Percentiles rank a stretch among this genome's conserved stretches.
Evolutionary conservation across 2,329 filamentous ascomycete genomes (phyloP).

Genomic region (Raffaelea albimanens): DNA sequence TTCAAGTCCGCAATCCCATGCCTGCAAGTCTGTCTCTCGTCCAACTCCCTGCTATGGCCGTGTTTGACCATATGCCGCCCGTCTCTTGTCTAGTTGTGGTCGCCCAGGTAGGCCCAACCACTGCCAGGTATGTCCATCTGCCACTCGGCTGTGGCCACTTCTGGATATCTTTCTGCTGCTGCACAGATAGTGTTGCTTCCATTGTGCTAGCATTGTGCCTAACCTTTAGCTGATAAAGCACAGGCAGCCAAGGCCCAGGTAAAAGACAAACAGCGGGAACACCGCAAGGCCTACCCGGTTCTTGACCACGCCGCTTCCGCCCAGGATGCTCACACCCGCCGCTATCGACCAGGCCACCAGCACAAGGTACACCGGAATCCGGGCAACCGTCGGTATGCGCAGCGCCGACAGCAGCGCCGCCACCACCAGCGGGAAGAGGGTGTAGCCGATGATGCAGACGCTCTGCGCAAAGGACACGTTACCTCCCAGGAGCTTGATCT

Average conservation of each 20-base stretch:
- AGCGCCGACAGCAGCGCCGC: slow-evolving; percentile 83
- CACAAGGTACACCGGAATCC: slow-evolving; percentile 84
- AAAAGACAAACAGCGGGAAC: slow-evolving; percentile 92
- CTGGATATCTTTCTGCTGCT: too few relatives aligned
- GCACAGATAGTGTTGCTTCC: too few relatives aligned
- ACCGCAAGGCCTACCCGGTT: slow-evolving; percentile 91
- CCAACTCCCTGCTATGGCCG: too few relatives aligned
- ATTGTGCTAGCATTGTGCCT: too few relatives aligned
- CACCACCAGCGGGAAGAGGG: slow-evolving; percentile 91
- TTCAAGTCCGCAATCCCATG: too few relatives aligned
- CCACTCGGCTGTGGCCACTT: too few relatives aligned
- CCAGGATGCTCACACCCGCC: slow-evolving; percentile 90
- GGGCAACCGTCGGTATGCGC: slow-evolving; percentile 65
- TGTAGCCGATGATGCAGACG: slow-evolving; percentile 96
- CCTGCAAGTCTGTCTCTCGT: too few relatives aligned
- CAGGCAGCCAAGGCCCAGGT: slow-evolving; percentile 82
- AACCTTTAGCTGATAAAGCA: slow-evolving; percentile 87
- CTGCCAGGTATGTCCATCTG: too few relatives aligned
- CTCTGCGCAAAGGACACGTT: slow-evolving; percentile 99
- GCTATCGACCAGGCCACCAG: slow-evolving; percentile 89
- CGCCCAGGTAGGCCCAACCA: too few relatives aligned
- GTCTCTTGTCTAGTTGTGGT: too few relatives aligned
- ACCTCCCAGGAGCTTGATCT: slow-evolving; percentile 92
- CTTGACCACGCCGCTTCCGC: slow-evolving; percentile 89
- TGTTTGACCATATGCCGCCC: too few relatives aligned